phyloP scores from a whole-genome alignment of 495 filamentous ascomycete species.

The Neurospora sp. region DNA sequence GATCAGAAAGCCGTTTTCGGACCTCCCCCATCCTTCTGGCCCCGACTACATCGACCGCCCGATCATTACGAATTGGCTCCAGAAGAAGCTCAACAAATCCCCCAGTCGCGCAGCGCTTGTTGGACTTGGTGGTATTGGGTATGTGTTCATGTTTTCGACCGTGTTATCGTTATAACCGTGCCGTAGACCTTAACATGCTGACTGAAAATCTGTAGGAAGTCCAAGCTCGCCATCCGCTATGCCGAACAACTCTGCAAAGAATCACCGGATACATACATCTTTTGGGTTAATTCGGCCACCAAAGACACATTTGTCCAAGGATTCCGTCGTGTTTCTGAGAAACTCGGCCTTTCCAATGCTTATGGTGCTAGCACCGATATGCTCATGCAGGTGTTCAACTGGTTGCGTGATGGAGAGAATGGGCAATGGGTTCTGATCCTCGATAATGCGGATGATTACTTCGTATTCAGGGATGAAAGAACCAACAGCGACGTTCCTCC shows the following conservation, averaged over 20 bases:
- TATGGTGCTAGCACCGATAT: not conserved
- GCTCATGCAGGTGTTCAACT: not conserved
- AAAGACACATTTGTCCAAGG: constrained; percentile 28
- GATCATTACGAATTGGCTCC: not conserved
- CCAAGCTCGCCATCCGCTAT: not conserved
- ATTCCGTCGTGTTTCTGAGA: constrained; percentile 14
- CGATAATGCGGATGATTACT: constrained; percentile 29
- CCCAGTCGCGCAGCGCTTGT: not conserved
- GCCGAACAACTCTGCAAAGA: not conserved
- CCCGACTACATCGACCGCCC: not conserved
- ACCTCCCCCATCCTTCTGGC: not conserved
- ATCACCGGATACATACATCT: constrained; percentile 28
- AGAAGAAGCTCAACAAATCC: not conserved
- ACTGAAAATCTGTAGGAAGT: not conserved
- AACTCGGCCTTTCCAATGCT: not conserved
- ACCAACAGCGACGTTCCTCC: not conserved
- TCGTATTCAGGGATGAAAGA: constrained; percentile 10
- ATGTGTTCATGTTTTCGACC: not conserved
- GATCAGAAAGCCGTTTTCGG: not conserved
- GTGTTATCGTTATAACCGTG: too few species aligned
- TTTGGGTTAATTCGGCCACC: constrained; percentile 40
- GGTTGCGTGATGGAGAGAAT: constrained; percentile 8
- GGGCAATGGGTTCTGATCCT: constrained; percentile 33
- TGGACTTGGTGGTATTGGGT: not conserved
- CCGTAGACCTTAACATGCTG: not conserved